Base-by-base conservation (phyloP, 129 eudicot species). In the Logfia minima region DNA sequence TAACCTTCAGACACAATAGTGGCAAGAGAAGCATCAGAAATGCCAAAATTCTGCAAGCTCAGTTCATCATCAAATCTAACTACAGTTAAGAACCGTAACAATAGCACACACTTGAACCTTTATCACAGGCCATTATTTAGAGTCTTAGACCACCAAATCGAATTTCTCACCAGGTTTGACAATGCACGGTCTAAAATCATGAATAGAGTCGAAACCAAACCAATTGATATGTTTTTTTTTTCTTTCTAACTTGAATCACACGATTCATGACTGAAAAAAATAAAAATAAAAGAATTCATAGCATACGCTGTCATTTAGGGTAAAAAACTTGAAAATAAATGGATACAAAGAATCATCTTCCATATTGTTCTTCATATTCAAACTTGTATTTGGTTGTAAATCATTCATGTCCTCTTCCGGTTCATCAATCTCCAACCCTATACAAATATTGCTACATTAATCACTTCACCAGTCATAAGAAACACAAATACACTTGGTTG, bases 301-400 rank as follows among this genome's bases (percentile, higher is more conserved):
- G 2, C 29, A 26, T 26, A 26, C 29, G 29, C 51, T 43, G 51
- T 43, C 51, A 8, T 43, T 43, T 43, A 55, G 22, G 61, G 23
- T 19, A 55, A 8, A 8, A 14, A 18, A n/a, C 2, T 55, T 64
- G 26, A 51, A 65, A 60, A 1, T 1, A 66, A 51, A 82, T 84
- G 96, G 95, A 93, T 93, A 93, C 98, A 87, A 34, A 68, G 86
- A 81, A 76, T 93, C 96, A 35, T 90, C 92, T 64, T 87, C 90
- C 19, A 82, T 66, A 5, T 75, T 28, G 32, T 66, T 73, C 77
- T 89, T 82, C 68, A 81, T 39, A 68, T 43, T 83, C 67, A 79
- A 84, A 39, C 66, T 72, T 31, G 79, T 62, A 75, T 35, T 71
- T 8, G 73, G 68, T 18, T 83, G 59, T 18, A 74, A 70, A 66